Conservation (phyloP, 2,329 filamentous ascomycete genomes). For the Onygena corvina region DNA sequence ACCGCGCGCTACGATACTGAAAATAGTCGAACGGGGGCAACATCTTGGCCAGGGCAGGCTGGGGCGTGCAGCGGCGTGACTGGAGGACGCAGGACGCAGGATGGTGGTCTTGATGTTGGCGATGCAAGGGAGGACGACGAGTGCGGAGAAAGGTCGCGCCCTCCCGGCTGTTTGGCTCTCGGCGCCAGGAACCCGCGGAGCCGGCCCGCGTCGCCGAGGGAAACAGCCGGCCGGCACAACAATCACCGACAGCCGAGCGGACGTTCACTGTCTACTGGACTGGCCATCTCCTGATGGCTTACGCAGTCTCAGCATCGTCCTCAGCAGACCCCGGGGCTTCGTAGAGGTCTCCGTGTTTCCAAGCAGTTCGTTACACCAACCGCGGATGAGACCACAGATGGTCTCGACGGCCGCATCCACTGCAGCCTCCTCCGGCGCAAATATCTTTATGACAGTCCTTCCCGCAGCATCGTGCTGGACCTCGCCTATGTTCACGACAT, state of each 20-base stretch:
- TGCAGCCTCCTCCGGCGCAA: background rate
- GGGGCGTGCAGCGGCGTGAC: background rate
- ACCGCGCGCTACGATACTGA: slow-evolving; percentile 62
- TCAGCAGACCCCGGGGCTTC: background rate
- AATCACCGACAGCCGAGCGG: too few relatives aligned
- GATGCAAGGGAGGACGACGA: background rate
- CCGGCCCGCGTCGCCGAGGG: background rate
- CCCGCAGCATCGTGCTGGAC: slow-evolving; percentile 5
- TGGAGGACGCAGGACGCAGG: background rate
- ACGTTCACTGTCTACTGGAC: too few relatives aligned
- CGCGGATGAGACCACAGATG: slow-evolving; percentile 3
- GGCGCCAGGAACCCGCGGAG: slow-evolving; percentile 1
- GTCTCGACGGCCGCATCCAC: slow-evolving; percentile 6
- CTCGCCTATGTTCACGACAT: slow-evolving; percentile 2
- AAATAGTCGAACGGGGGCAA: slow-evolving; percentile 53
- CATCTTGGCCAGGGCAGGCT: slow-evolving; percentile 22
- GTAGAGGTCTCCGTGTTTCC: background rate
- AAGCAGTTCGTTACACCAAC: slow-evolving; percentile 6
- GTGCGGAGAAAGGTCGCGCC: slow-evolving; percentile 1
- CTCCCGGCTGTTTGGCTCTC: background rate
- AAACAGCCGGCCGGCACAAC: too few relatives aligned
- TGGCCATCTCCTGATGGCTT: background rate
- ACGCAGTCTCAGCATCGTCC: background rate
- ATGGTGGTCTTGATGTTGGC: background rate
- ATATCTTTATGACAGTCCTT: slow-evolving; percentile 7